Evolutionary conservation across 352 stramenopile species (phyloP), one percentile per base, ranked within the genome.

Genomic region (Globisporangium paddicum): DNA sequence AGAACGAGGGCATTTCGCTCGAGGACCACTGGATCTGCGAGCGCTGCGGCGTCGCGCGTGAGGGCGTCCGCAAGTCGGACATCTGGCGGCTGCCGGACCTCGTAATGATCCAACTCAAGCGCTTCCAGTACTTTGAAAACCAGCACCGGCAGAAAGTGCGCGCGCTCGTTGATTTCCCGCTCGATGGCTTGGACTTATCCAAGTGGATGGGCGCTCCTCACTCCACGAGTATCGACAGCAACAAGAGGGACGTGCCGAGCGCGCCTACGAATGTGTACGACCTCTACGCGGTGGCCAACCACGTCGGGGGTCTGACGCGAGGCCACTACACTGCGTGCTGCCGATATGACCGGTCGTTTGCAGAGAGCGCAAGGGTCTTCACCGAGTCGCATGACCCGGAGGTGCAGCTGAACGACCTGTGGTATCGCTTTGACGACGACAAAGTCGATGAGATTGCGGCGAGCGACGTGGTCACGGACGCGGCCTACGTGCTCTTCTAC

Each of bases 251-350:
- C 16, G 28, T 38, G 23, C 21, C 52, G 21, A 60, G 25, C 21
- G 48, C 59, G 6, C 30, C 37, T 26, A 46, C 40, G 11, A 61
- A 57, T 25, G 66, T 95, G 23, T 99, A 98, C 62, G 96, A 99
- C 66, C 72, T 99, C 26, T 99, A 98, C 63, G 95, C 89, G 19
- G 96, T 99, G 8, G 92, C 97, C n/a, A 98, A 99, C 76, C 97
- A 99, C 61, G 91, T 98, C 54, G 97, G 97, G 28, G 91, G 89
- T 0, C 77, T 99, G 9, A 94, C 93, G 2, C 87, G 88, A 40
- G 97, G 97, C 5, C 97, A 99, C 64, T 99, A 99, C 76, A 94
- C 85, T 16, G 82, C 85, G 3, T 90, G 78, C 58, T 91, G 82
- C 37, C 74, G 81, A 5, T 93, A 93, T 48, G 85, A 95, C 61